Conservation (phyloP, 2,329 filamentous ascomycete species). For the Monilinia fructigena region DNA sequence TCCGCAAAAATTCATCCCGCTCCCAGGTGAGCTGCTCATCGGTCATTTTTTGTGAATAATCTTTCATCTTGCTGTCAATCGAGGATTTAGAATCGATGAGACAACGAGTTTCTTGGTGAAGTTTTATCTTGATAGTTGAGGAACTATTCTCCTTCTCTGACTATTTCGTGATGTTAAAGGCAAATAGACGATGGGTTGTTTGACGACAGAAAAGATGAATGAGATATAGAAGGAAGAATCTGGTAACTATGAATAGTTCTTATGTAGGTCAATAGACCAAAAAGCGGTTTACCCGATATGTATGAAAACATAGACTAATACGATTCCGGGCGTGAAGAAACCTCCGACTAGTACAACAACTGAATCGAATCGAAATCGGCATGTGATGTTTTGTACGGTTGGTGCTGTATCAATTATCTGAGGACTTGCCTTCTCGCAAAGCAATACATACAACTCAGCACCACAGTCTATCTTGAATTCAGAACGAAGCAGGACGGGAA, state of each 20-base stretch:
- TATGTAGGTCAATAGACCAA: not conserved
- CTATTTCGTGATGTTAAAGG: not conserved
- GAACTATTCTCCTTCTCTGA: not conserved
- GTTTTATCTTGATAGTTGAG: not conserved
- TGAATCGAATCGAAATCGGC: not conserved
- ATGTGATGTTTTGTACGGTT: not conserved
- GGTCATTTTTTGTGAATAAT: not conserved
- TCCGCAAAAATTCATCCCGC: not conserved
- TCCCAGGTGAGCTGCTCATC: not conserved
- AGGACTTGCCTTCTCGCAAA: no score
- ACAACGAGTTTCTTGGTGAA: not conserved
- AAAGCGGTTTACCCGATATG: no score
- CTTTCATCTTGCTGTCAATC: not conserved
- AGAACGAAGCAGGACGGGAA: not conserved
- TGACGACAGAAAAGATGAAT: not conserved
- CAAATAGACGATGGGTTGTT: not conserved
- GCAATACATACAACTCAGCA: not conserved
- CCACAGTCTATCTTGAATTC: not conserved
- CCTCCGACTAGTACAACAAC: not conserved
- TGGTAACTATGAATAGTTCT: not conserved
- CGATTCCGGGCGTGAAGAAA: not conserved
- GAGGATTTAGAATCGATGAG: not conserved
- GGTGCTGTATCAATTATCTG: not conserved
- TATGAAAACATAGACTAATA: not conserved
- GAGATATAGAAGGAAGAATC: not conserved